Evolutionary conservation across 257 asterid genomes (phyloP), one percentile per base, ranked within the genome.

Genomic region (Coffea eugenioides): DNA sequence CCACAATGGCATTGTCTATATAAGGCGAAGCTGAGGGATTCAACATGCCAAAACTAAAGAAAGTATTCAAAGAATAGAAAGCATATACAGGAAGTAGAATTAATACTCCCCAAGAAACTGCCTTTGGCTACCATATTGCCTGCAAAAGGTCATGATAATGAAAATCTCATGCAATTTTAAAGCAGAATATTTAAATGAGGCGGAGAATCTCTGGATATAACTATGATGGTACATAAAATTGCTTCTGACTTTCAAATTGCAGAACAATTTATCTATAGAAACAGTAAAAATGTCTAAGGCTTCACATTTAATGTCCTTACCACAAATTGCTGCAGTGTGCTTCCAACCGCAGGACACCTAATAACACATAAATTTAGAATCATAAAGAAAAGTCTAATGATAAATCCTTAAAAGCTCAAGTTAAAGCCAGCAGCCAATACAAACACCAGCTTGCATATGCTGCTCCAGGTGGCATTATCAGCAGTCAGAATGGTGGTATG

Each of bases 291-390:
- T 14, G 61, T 43, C 70, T 43, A 78, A 69, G 73, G 20, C 48
- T 4, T 46, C 61, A n/a, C 6, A 9, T 10, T 62, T 21, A n/a
- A 83, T 14, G 51, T 72, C 73, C 78, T 89, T 91, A 96, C 99
- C 98, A 77, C 96, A 91, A 78, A 96, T 87, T 68, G 97, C 99
- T 64, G 99, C 97, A 23, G 99, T 96, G 79, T 96, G 99, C 90
- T 92, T 96, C 99, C 99, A 96, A 80, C 99, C 99, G 77, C 99
- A 96, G 41, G 99, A 90, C 39, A 96, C 97, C 99, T 94, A 86
- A 67, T n/a, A 86, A 82, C 16, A 56, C 49, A 70, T 76, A 36
- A 75, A 69, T 74, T 62, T 62, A 49, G n/a, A 27, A 34, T 46
- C 52, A 69, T 74, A 78, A 31, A 81, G 36, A 34, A 74, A 75